A percentile compares a stretch with the other conserved stretches of the same genome.
Conservation (phyloP, 2,329 filamentous ascomycete genomes). For the Coccinonectria pachysandricola region DNA sequence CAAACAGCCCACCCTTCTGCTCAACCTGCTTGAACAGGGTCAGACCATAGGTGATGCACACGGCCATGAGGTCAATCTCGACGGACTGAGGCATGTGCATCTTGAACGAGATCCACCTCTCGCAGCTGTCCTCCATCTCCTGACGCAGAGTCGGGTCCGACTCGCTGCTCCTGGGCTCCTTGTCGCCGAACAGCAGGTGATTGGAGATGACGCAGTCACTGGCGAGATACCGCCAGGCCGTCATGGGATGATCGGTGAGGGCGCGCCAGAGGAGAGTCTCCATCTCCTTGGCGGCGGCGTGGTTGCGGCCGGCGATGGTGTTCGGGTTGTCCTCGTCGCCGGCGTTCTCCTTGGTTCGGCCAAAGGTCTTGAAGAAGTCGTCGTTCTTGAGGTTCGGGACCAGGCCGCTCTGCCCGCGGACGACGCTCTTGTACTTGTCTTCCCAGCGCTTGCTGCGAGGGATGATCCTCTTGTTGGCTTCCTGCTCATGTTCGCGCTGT, state of each 20-base stretch:
- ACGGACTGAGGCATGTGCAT: constrained; percentile 19
- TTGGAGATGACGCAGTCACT: constrained; percentile 20
- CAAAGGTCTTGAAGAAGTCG: constrained; percentile 19
- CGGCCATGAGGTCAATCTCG: constrained; percentile 19
- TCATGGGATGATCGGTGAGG: constrained; percentile 20
- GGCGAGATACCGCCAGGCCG: constrained; percentile 17
- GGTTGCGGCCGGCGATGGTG: constrained; percentile 19
- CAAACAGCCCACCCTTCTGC: constrained; percentile 11
- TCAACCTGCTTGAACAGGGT: constrained; percentile 17
- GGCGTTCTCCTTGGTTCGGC: too few species aligned
- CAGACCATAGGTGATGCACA: constrained; percentile 16
- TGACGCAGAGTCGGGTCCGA: constrained; percentile 19
- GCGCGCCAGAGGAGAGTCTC: constrained; percentile 20
- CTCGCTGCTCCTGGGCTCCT: constrained; percentile 11
- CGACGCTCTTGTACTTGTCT: constrained; percentile 5
- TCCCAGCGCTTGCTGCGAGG: constrained; percentile 10
- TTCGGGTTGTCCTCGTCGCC: constrained; percentile 17
- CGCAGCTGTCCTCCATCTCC: constrained; percentile 17
- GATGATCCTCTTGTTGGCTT: too few species aligned
- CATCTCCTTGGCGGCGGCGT: constrained; percentile 18
- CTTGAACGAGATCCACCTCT: constrained; percentile 20
- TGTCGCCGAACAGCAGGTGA: constrained; percentile 19
- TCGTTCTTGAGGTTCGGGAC: constrained; percentile 16
- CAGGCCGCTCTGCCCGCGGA: constrained; percentile 7
- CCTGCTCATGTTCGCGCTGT: too few species aligned